These are phyloP conservation scores for Mrakia hoshinonis DNA, from an alignment of 768 basidiomycete genomes.

Conservation along the genomic window DNA sequence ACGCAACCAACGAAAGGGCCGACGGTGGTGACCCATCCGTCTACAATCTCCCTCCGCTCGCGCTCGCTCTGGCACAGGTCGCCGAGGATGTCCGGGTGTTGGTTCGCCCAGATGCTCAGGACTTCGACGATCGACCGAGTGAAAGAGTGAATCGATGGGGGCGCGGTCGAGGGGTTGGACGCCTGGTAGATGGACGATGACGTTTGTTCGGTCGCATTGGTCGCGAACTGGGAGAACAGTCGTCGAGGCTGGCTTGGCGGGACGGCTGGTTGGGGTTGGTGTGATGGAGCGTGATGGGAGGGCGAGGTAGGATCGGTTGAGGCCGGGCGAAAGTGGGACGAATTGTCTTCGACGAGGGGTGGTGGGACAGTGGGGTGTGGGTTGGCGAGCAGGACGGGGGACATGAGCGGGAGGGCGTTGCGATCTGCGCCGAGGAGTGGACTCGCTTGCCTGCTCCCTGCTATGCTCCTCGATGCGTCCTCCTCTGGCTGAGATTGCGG, in stretches of 20 bases:
- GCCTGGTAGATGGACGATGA: neutral
- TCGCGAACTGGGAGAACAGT: slow-evolving; percentile 4
- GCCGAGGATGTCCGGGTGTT: neutral
- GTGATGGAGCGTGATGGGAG: neutral
- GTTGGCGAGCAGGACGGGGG: neutral
- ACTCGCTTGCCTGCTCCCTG: neutral
- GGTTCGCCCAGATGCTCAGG: neutral
- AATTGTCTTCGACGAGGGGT: neutral
- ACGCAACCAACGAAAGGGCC: slow-evolving; percentile 17
- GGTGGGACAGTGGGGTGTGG: neutral
- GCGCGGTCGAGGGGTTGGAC: neutral
- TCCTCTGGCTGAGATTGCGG: neutral
- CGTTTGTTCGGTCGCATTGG: neutral
- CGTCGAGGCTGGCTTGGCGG: neutral
- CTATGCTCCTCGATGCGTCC: neutral
- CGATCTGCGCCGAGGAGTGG: neutral
- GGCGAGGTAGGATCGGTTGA: neutral
- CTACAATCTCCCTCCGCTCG: slow-evolving; percentile 7
- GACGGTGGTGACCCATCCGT: slow-evolving; percentile 8
- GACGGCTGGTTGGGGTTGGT: neutral
- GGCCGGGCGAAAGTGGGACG: neutral
- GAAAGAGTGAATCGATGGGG: slow-evolving; percentile 6
- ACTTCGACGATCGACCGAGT: slow-evolving; percentile 3
- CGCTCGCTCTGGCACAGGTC: neutral
- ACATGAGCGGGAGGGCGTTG: too few relatives aligned